Evolutionary conservation across 352 stramenopile species (phyloP).

Genomic region (Pythium rhizo-oryzae): DNA sequence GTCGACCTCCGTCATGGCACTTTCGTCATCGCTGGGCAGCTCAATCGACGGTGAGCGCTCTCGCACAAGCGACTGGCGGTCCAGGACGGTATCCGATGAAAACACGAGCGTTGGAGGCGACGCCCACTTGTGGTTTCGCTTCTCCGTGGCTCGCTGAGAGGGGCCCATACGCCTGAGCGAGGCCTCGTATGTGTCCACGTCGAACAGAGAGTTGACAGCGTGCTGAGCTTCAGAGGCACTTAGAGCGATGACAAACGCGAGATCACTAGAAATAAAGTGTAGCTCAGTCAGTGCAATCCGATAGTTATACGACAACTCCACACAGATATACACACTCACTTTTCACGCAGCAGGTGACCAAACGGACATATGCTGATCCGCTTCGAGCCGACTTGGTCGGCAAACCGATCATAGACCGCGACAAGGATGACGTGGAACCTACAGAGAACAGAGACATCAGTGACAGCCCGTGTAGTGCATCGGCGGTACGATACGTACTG

Average conservation of each 20-base stretch:
- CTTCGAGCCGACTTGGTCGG: slow-evolving; percentile 24
- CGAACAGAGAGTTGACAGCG: slow-evolving; percentile 35
- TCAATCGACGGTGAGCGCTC: slow-evolving; percentile 34
- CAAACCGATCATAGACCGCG: slow-evolving; percentile 47
- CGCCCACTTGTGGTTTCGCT: neutral
- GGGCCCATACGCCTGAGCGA: slow-evolving; percentile 5
- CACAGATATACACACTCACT: slow-evolving; percentile 28
- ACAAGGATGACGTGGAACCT: slow-evolving; percentile 53
- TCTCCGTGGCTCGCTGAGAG: slow-evolving; percentile 11
- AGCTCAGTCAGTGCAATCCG: too few species aligned
- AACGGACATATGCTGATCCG: slow-evolving; percentile 45
- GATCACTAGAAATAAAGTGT: slow-evolving; percentile 26
- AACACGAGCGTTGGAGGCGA: slow-evolving; percentile 47
- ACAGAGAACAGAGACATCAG: neutral
- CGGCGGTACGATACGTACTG: slow-evolving; percentile 30
- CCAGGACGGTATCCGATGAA: slow-evolving; percentile 49
- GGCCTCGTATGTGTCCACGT: slow-evolving; percentile 8
- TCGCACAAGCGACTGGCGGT: slow-evolving; percentile 46
- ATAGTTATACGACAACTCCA: too few species aligned
- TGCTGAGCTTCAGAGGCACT: slow-evolving; percentile 48
- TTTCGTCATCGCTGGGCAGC: slow-evolving; percentile 26
- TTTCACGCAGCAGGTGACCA: slow-evolving; percentile 38
- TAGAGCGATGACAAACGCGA: slow-evolving; percentile 54
- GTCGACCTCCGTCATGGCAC: slow-evolving; percentile 3
- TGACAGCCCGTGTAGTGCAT: neutral